A percentile compares a stretch with the other conserved stretches of the same genome.
phyloP scores from a whole-genome alignment of 495 filamentous ascomycete species.

The Podospora sp. region DNA sequence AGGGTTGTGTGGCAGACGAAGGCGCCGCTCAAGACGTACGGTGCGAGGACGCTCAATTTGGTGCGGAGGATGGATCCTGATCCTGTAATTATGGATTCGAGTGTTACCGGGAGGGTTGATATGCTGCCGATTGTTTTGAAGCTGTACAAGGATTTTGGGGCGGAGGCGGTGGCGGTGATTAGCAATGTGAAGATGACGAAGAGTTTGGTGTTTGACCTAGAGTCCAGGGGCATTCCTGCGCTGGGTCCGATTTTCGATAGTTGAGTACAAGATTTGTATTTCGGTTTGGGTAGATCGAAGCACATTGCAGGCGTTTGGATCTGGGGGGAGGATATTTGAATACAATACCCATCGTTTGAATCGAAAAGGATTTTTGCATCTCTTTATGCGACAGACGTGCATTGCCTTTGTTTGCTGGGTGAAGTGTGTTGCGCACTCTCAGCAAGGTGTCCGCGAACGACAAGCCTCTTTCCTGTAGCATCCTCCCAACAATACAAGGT shows the following conservation, averaged over 20 bases:
- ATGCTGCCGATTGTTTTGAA: slow-evolving; percentile 56
- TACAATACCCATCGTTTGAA: too few species aligned
- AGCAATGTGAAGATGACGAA: slow-evolving; percentile 68
- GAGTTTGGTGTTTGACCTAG: slow-evolving; percentile 60
- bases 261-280: slow-evolving; percentile 39
- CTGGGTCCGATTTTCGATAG: slow-evolving; percentile 82
- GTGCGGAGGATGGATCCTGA: slow-evolving; percentile 42
- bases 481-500: background rate
- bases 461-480: background rate
- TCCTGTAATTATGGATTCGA: slow-evolving; percentile 51
- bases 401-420: too few species aligned
- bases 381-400: too few species aligned
- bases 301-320: background rate
- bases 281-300: too few species aligned
- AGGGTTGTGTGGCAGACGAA: slow-evolving; percentile 52
- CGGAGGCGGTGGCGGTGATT: slow-evolving; percentile 73
- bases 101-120: slow-evolving; percentile 39
- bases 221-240: slow-evolving; percentile 66
- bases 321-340: too few species aligned
- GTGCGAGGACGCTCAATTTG: slow-evolving; percentile 43
- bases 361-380: too few species aligned
- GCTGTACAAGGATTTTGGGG: slow-evolving; percentile 58
- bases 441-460: too few species aligned
- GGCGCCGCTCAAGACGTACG: slow-evolving; percentile 48
- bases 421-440: too few species aligned